Evolutionary conservation across 2,329 filamentous ascomycete genomes (phyloP).

Genomic region (Lasiodiplodia sp.): DNA sequence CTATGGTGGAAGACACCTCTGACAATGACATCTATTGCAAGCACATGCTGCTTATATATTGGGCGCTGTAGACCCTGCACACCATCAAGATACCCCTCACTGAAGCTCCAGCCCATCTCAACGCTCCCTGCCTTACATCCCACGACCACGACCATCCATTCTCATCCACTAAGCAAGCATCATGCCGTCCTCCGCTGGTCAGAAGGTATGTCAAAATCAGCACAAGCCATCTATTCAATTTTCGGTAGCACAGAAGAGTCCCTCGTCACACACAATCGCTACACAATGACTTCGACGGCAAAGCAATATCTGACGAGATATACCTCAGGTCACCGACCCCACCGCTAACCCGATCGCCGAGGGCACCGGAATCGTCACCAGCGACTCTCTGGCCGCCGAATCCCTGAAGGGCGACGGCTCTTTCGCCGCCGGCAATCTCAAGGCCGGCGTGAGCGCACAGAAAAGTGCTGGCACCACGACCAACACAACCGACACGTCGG

Average conservation of each 20-base stretch:
- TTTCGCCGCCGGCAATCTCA: slow-evolving; percentile 67
- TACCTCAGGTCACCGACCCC: slow-evolving; percentile 56
- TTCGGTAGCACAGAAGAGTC: background rate
- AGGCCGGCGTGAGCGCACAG: slow-evolving; percentile 59
- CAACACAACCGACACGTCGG: slow-evolving; percentile 63
- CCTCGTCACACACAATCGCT: background rate
- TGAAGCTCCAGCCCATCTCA: background rate
- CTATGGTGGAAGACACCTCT: background rate
- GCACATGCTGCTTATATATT: background rate
- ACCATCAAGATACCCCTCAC: background rate
- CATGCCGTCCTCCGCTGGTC: slow-evolving; percentile 32
- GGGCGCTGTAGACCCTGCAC: background rate
- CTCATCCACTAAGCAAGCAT: background rate
- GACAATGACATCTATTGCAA: slow-evolving; percentile 3
- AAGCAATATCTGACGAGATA: slow-evolving; percentile 34
- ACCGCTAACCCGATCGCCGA: slow-evolving; percentile 62
- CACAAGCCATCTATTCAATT: slow-evolving; percentile 17
- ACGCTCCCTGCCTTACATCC: background rate
- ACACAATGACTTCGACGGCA: background rate
- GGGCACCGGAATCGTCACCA: slow-evolving; percentile 67
- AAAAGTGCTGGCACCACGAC: slow-evolving; percentile 62
- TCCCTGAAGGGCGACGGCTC: slow-evolving; percentile 67
- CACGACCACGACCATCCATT: background rate
- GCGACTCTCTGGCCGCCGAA: slow-evolving; percentile 79
- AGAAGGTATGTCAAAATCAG: slow-evolving; percentile 32